Conservation (phyloP, 768 basidiomycete genomes). For the Leccinum subgranulosum region DNA sequence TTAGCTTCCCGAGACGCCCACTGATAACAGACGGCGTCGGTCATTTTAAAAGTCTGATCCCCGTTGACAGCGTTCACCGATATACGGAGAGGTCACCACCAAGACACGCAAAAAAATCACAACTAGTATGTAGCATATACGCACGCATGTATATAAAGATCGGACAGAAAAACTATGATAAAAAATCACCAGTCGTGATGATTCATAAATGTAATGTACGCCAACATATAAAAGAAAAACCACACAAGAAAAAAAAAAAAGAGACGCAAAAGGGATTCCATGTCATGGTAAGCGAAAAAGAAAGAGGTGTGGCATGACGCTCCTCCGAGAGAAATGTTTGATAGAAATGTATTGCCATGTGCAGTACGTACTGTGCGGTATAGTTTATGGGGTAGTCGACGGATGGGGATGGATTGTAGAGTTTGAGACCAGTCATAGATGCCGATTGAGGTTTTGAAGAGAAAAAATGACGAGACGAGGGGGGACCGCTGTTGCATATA, state of each 20-base stretch:
- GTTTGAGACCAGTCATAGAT: slow-evolving; percentile 25
- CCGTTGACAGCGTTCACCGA: neutral
- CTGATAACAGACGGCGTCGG: neutral
- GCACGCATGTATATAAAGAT: slow-evolving; percentile 7
- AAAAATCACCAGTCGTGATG: neutral
- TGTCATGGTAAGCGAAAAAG: neutral
- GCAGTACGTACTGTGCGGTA: slow-evolving; percentile 26
- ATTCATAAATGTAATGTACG: neutral
- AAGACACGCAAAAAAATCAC: neutral
- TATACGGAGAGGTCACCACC: neutral
- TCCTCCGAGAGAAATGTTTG: slow-evolving; percentile 14
- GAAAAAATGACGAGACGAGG: neutral
- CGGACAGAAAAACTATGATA: too few species aligned
- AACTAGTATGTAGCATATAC: slow-evolving; percentile 9
- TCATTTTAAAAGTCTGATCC: neutral
- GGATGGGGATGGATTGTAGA: neutral
- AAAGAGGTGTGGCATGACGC: neutral
- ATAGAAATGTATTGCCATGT: slow-evolving; percentile 31
- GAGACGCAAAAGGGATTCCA: neutral
- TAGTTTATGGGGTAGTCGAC: slow-evolving; percentile 15
- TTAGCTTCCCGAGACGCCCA: slow-evolving; percentile 4
- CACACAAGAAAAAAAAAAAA: neutral
- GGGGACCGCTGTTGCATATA: neutral
- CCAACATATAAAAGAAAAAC: too few species aligned
- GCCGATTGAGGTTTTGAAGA: slow-evolving; percentile 10